A percentile compares a stretch with the other conserved stretches of the same genome.
Conservation (phyloP, 2,329 filamentous ascomycete genomes). For the Trichoderma oligosporum region DNA sequence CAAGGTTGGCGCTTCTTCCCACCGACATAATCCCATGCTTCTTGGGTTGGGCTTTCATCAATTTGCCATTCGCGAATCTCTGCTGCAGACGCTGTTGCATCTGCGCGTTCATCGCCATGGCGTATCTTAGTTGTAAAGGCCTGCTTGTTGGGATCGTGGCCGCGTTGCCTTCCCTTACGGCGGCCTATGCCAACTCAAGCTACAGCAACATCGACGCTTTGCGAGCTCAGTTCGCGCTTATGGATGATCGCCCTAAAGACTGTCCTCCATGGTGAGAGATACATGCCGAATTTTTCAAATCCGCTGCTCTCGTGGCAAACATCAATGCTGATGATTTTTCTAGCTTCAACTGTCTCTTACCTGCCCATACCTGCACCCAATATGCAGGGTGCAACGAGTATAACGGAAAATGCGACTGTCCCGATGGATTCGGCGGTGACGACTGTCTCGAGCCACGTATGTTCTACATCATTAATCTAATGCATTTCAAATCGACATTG, state of each 20-base stretch:
- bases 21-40: neutral
- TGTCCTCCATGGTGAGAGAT: slow-evolving; percentile 69
- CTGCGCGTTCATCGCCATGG: slow-evolving; percentile 35
- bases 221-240: slow-evolving; percentile 63
- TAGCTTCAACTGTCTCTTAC: slow-evolving; percentile 97
- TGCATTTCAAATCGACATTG: neutral
- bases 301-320: neutral
- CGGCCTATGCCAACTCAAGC: slow-evolving; percentile 49
- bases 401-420: slow-evolving; percentile 90
- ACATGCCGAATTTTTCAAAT: neutral
- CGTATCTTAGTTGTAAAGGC: slow-evolving; percentile 36
- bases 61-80: slow-evolving; percentile 3
- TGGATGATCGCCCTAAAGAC: slow-evolving; percentile 68
- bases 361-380: slow-evolving; percentile 86
- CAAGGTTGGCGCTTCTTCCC: slow-evolving; percentile 2
- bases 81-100: slow-evolving; percentile 21
- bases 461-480: slow-evolving; percentile 27
- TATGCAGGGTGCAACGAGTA: slow-evolving; percentile 84
- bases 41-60: neutral
- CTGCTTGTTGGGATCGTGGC: slow-evolving; percentile 39
- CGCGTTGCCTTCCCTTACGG: slow-evolving; percentile 39
- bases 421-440: slow-evolving; percentile 87
- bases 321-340: slow-evolving; percentile 23
- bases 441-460: slow-evolving; percentile 81
- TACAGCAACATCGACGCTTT: slow-evolving; percentile 58